Base-by-base conservation (phyloP, 1,139 yeast genomes). In the Pneumocystis jirovecii region DNA sequence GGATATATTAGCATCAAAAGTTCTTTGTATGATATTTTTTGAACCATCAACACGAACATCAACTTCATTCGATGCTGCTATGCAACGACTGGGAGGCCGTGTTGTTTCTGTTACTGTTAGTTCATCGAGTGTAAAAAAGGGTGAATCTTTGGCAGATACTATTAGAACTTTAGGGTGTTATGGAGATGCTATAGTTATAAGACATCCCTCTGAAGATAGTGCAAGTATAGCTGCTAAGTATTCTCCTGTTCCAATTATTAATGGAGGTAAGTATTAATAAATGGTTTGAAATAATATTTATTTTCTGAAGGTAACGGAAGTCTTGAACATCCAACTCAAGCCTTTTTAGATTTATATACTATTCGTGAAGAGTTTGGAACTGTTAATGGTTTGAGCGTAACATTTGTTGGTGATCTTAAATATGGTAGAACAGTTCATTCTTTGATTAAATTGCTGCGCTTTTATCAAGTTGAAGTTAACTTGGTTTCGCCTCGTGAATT, bases 81-180 rank as follows among this genome's bases (percentile, higher is more conserved):
- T 95, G 98, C 97, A 95, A 81, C 87, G 99, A 80, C 82, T 95
- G 73, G 99, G 99, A 76, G 99, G 99, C 75, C 85, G 96, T 77
- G 96, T 91, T 71, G 88, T 95, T 71, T 83, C 95, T 65, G 87
- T 95, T 70, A 82, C 89, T 70, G 87, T 95, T 68, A 84, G 83
- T 68, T 82, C 93, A 61, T 90, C 97, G 29, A 89, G 97, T 37
- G 96, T 91, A 65, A 89, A 89, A 80, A 95, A 95, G 82, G 99
- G 99, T 70, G 99, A 95, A 81, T 88, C 97, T 64, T 82, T 95
- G 73, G 97, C 93, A 79, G 99, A 95, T 75, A 93, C 98, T 63
- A 84, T 95, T 71, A 85, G 98, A 78, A 85, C 97, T 19, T 81
- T 95, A 78, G 96, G 96, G 34, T 88, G 96, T 74, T 95, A 95